Evolutionary conservation across 2,329 filamentous ascomycete genomes (phyloP), one percentile per base, ranked within the genome.

Genomic region (Incumbomyces delicatus): DNA sequence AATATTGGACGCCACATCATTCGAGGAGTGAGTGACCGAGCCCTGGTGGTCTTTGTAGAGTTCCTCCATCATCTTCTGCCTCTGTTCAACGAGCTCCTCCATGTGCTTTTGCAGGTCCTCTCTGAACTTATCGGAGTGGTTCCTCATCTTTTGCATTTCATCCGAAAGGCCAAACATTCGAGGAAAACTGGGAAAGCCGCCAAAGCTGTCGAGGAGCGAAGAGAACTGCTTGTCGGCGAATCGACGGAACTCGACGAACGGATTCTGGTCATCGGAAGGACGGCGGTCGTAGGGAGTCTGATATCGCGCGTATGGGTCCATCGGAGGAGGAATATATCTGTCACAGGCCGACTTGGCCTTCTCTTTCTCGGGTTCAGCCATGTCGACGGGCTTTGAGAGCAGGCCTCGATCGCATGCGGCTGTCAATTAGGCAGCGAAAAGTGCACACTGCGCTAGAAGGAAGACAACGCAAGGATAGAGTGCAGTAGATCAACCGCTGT

Each of bases 231-330:
- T 71, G 55, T 81, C 77, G 47, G 77, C 74, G 59, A 76, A 78
- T 51, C 73, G 74, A 54, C 78, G 77, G 63, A 81, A 80, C 27
- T 71, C 67, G 47, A 78, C 70, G 61, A 81, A 80, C 1, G 77
- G 75, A 50, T 78, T 78, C 50, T 66, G 60, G 44, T 68, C 60
- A 44, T 52, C 55, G 30, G 47, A 13, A 16, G 49, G 49, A 44
- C 53, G 50, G 13, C 55, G 52, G 40, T 54, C 47, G 32, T 50
- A 57, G n/a, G 55, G 55, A 11, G 53, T 54, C 42, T 56, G 53
- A 36, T 56, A 56, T 30, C 51, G 53, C 33, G 53, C 50, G 47
- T 56, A 57, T n/a, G 55, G 55, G 35, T 57, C 55, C 42, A 52
- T 49, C 20, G 55, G 55, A 43, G 55, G 55, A 20, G 55, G 51